phyloP scores from a whole-genome alignment of 176 grass and related monocot genomes.

The Pontederia crassipes region DNA sequence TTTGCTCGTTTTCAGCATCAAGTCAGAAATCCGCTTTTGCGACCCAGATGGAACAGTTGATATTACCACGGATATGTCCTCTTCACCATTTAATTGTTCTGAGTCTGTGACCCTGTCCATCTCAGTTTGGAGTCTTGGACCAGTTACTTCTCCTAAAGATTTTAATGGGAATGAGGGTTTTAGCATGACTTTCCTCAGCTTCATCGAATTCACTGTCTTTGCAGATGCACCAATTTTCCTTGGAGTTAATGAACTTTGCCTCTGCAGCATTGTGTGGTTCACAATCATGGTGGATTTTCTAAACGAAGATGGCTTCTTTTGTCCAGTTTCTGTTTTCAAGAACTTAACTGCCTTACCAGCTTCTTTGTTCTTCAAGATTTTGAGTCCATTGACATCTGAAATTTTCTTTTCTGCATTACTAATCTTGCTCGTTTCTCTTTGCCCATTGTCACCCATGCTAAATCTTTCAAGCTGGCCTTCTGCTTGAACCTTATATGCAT shows the following conservation, averaged over 20 bases:
- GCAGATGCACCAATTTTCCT: conserved; percentile 5
- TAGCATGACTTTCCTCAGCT: neutral
- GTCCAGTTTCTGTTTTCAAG: neutral
- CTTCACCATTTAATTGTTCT: no score
- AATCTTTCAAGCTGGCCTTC: conserved; percentile 3
- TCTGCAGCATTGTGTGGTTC: conserved; percentile 24
- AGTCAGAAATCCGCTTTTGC: no score
- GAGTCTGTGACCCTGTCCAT: no score
- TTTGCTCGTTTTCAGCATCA: no score
- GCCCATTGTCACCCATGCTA: neutral
- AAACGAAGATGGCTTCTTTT: no score
- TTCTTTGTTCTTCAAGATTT: neutral
- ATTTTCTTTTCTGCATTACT: neutral
- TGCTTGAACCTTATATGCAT: neutral
- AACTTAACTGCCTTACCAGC: neutral
- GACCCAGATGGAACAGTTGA: no score
- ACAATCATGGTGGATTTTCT: conserved; percentile 1
- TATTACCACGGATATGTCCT: no score
- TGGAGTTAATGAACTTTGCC: conserved; percentile 10
- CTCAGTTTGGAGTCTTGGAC: no score
- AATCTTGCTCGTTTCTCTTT: neutral
- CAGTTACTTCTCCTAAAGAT: no score
- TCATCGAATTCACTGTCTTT: conserved; percentile 14
- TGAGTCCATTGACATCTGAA: neutral
- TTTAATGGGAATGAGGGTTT: conserved; percentile 10